A percentile compares a stretch with the other conserved stretches of the same genome.
Evolutionary conservation across 345 rosid genomes (phyloP).

Genomic region (Moringa oleifera): DNA sequence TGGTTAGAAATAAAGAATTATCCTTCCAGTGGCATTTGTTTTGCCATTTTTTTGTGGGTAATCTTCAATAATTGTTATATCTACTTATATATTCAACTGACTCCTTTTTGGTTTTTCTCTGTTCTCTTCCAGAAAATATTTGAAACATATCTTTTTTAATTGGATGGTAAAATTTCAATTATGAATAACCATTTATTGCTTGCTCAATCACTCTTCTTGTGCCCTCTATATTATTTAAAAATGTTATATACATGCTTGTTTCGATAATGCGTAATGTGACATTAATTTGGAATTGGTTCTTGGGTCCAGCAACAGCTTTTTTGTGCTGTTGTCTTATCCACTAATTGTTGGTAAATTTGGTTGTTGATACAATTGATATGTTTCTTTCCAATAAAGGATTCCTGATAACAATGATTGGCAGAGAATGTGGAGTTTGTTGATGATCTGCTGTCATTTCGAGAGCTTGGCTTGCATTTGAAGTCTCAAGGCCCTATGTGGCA

Average conservation of each 20-base stretch:
- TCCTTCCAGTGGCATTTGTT: too few relatives aligned
- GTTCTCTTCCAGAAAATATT: background rate
- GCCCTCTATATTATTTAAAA: background rate
- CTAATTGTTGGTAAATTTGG: background rate
- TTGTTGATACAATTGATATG: background rate
- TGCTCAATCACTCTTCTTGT: background rate
- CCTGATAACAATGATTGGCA: conserved; percentile 29
- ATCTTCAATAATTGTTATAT: too few relatives aligned
- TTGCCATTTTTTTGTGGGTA: too few relatives aligned
- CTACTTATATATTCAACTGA: too few relatives aligned
- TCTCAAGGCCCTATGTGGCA: conserved; percentile 78
- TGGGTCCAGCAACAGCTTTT: background rate
- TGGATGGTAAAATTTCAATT: too few relatives aligned
- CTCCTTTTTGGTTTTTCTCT: too few relatives aligned
- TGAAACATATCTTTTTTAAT: too few relatives aligned
- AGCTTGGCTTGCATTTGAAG: conserved; percentile 62
- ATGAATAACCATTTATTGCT: background rate
- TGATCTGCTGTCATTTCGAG: conserved; percentile 74
- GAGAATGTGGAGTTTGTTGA: conserved; percentile 96
- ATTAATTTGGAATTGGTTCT: background rate
- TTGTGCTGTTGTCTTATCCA: too few relatives aligned
- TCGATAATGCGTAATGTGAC: background rate
- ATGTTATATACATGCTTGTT: background rate
- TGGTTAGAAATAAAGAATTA: too few relatives aligned
- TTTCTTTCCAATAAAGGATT: background rate